Conservation (phyloP, 2,329 filamentous ascomycete genomes). For the Arthrobotrys sinensis region DNA sequence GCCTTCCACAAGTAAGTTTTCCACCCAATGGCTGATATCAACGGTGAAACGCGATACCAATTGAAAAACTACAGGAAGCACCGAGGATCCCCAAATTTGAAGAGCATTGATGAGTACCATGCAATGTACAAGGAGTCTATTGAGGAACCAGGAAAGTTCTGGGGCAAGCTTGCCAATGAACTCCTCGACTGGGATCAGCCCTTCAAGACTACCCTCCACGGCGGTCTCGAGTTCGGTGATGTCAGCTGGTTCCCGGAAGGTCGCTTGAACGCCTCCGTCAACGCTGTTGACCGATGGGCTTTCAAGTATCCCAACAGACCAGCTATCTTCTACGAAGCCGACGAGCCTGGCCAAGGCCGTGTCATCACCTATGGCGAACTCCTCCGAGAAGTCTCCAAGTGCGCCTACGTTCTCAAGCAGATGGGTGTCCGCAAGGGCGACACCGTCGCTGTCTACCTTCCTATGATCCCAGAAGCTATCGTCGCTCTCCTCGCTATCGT, state of each 20-base stretch:
- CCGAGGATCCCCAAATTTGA: slow-evolving; percentile 78
- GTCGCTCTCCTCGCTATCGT: slow-evolving; percentile 91
- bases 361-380: slow-evolving; percentile 94
- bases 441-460: slow-evolving; percentile 95
- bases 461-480: slow-evolving; percentile 98
- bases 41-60: slow-evolving; percentile 2
- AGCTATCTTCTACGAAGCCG: slow-evolving; percentile 98
- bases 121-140: slow-evolving; percentile 86
- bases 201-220: slow-evolving; percentile 88
- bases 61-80: slow-evolving; percentile 69
- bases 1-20: slow-evolving; percentile 63
- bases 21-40: slow-evolving; percentile 13
- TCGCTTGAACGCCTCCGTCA: slow-evolving; percentile 94
- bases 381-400: slow-evolving; percentile 88
- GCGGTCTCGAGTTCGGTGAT: slow-evolving; percentile 84
- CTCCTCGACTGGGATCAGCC: slow-evolving; percentile 91
- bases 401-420: slow-evolving; percentile 89
- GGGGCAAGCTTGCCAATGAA: slow-evolving; percentile 87
- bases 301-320: slow-evolving; percentile 92
- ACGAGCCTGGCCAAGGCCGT: slow-evolving; percentile 88
- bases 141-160: slow-evolving; percentile 88
- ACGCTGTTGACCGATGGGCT: slow-evolving; percentile 97
- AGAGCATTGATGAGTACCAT: slow-evolving; percentile 79
- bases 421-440: slow-evolving; percentile 98
- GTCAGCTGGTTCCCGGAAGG: slow-evolving; percentile 96